Evolutionary conservation across 2,329 filamentous ascomycete genomes (phyloP).

Genomic region (Cytospora paraplurivora): DNA sequence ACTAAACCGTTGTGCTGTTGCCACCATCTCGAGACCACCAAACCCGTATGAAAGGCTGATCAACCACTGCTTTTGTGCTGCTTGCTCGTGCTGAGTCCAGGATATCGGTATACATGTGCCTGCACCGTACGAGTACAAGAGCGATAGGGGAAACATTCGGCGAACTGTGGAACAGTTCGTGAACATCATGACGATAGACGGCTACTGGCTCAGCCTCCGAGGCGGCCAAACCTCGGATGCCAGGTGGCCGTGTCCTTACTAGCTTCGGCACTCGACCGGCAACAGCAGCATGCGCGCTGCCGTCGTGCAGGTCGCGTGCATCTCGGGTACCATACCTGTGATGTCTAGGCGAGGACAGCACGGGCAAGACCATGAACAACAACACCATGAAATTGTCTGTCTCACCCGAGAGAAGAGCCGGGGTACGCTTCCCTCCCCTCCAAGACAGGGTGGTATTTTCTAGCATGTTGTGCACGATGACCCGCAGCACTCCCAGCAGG

Average conservation of each 20-base stretch:
- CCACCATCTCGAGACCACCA: neutral
- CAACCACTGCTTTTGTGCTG: neutral
- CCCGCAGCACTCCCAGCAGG: neutral
- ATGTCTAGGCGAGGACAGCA: neutral
- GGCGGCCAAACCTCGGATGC: neutral
- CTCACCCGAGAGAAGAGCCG: neutral
- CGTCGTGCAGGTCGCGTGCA: neutral
- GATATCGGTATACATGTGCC: neutral
- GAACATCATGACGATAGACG: neutral
- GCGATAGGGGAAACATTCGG: neutral
- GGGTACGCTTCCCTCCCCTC: neutral
- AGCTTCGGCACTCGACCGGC: neutral
- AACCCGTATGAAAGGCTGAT: neutral
- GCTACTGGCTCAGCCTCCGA: neutral
- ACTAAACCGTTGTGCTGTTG: neutral
- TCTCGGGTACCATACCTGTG: neutral
- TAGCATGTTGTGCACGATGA: slow-evolving; percentile 1
- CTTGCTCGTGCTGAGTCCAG: neutral
- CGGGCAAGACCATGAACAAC: neutral
- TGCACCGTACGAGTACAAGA: neutral
- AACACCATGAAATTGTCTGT: neutral
- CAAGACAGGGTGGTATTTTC: slow-evolving; percentile 5
- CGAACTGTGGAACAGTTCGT: neutral
- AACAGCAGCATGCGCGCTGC: slow-evolving; percentile 4
- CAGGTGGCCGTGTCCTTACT: neutral